A percentile compares a stretch with the other conserved stretches of the same genome.
These are phyloP conservation scores for Bolboschoenoplectus hybrid DNA, from an alignment of 202 grass and related monocot species.

Conservation along the genomic window DNA sequence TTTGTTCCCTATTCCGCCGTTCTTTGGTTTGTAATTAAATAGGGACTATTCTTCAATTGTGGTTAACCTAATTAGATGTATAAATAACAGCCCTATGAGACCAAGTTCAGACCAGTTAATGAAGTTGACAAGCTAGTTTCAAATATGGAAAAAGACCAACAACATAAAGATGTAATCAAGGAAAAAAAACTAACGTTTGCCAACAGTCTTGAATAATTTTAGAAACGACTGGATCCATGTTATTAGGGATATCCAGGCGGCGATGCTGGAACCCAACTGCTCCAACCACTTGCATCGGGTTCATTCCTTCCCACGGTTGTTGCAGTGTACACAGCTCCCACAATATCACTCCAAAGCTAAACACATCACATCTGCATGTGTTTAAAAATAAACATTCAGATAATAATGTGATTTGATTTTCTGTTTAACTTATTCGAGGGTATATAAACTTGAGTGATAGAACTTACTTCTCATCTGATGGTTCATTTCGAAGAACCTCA, in stretches of 20 bases:
- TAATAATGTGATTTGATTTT: not conserved
- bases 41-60: slow-evolving; percentile 10
- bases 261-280: slow-evolving; percentile 97
- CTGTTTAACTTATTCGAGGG: not conserved
- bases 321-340: slow-evolving; percentile 94
- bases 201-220: slow-evolving; percentile 82
- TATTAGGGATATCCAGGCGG: slow-evolving; percentile 87
- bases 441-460: not conserved
- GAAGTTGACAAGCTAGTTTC: not conserved
- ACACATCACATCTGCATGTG: slow-evolving; percentile 85
- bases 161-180: slow-evolving; percentile 15
- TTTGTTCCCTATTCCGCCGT: not conserved
- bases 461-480: slow-evolving; percentile 93
- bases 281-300: slow-evolving; percentile 97
- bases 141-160: not conserved
- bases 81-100: not conserved
- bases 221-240: slow-evolving; percentile 69
- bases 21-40: slow-evolving; percentile 1
- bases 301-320: slow-evolving; percentile 99
- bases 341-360: slow-evolving; percentile 93
- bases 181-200: slow-evolving; percentile 72
- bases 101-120: not conserved
- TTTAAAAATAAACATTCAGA: slow-evolving; percentile 22
- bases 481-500: slow-evolving; percentile 93
- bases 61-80: not conserved